Percentiles rank a stretch among this genome's conserved stretches.
phyloP scores from a whole-genome alignment of 768 basidiomycete genomes.

The Auricularia cornea region DNA sequence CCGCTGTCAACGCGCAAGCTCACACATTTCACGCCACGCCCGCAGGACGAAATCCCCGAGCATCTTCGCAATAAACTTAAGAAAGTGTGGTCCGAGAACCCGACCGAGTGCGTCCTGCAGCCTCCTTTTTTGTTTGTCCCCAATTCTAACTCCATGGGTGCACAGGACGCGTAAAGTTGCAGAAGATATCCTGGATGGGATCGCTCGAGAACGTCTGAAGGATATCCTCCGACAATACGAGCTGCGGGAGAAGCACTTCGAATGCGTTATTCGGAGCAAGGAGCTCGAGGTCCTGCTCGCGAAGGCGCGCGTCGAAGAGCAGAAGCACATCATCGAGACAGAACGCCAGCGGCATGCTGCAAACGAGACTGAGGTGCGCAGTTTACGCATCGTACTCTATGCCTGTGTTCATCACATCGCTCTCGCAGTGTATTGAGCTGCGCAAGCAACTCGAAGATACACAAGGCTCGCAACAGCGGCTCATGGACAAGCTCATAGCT shows the following conservation, averaged over 20 bases:
- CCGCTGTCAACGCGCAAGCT: no score
- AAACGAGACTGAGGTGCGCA: slow-evolving; percentile 65
- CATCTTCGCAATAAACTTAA: slow-evolving; percentile 59
- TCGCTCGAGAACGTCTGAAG: slow-evolving; percentile 83
- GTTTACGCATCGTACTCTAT: not conserved
- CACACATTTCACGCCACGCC: not conserved
- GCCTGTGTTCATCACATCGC: not conserved
- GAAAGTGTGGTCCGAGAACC: slow-evolving; percentile 76
- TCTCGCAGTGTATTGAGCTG: slow-evolving; percentile 51
- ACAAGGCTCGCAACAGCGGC: slow-evolving; percentile 66
- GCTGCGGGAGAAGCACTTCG: slow-evolving; percentile 85
- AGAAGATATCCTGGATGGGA: slow-evolving; percentile 77
- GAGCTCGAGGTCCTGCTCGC: slow-evolving; percentile 84
- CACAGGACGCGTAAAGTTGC: slow-evolving; percentile 62
- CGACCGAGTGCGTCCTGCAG: slow-evolving; percentile 51
- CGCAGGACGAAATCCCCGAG: slow-evolving; percentile 57
- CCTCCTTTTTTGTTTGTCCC: not conserved
- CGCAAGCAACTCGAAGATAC: slow-evolving; percentile 74
- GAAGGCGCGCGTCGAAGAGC: slow-evolving; percentile 79
- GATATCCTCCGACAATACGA: slow-evolving; percentile 83
- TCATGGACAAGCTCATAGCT: slow-evolving; percentile 75
- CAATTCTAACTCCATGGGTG: slow-evolving; percentile 3
- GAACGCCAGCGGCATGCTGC: slow-evolving; percentile 51
- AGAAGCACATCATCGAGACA: slow-evolving; percentile 72
- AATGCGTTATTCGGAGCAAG: slow-evolving; percentile 86